Evolutionary conservation across 2,329 filamentous ascomycete species (phyloP), one percentile per base, ranked within the genome.

Genomic region (Daldinia eschscholtzii): DNA sequence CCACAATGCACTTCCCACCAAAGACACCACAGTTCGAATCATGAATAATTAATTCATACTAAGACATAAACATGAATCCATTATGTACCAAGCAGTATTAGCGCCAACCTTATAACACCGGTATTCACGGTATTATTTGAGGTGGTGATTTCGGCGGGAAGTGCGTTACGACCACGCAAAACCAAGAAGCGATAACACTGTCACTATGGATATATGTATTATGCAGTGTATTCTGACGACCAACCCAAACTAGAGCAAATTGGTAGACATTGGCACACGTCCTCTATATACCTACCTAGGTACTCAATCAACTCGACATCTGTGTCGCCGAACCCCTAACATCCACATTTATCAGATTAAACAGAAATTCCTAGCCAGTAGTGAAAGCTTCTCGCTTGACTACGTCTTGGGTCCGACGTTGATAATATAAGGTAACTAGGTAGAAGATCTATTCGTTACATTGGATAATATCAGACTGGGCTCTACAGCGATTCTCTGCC

Each of bases 391-490:
- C 39, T 37, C 42, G 15, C 23, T 53, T 53, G 6, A 44, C 35
- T 57, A 10, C 68, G 9, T 28, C 65, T 12, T 66, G 52, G 62
- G 23, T 59, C 6, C 62, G 4, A 41, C 37, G 9, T 63, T 52
- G 26, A 48, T 68, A 35, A 65, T 68, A 50, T 23, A 23, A 23
- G 20, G 20, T 23, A n/a, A n/a, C n/a, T n/a, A 23, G 20, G 20
- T 23, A 23, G 20, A 68, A 60, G 18, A 42, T 10, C 23, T 44
- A n/a, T n/a, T n/a, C n/a, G n/a, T n/a, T n/a, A n/a, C n/a, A n/a
- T n/a, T n/a, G n/a, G n/a, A n/a, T n/a, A 6, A 42, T 44, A 52
- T 46, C 65, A 68, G 28, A 70, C 20, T 20, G n/a, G 35, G 33
- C 35, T 7, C 1, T 13, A 71, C 65, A 65, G 68, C 30, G 65